phyloP scores from a whole-genome alignment of 768 basidiomycete genomes.

The Boletus edulis region DNA sequence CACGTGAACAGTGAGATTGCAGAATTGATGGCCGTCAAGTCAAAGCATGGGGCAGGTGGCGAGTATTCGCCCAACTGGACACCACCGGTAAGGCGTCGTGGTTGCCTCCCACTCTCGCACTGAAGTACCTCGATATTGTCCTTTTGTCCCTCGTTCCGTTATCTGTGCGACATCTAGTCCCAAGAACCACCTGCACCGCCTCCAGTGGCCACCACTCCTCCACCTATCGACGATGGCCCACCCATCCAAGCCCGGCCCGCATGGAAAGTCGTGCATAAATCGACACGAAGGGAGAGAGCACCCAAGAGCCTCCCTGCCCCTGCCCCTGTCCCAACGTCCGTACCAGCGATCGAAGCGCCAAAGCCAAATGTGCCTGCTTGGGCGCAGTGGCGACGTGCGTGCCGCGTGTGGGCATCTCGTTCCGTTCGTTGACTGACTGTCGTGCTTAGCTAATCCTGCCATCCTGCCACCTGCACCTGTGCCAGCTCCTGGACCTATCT shows the following conservation, averaged over 20 bases:
- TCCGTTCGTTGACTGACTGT: neutral
- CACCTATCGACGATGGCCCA: conserved; percentile 45
- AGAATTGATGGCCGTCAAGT: conserved; percentile 77
- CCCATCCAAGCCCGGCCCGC: conserved; percentile 57
- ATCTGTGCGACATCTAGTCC: conserved; percentile 17
- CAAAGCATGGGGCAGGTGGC: conserved; percentile 78
- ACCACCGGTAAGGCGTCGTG: conserved; percentile 45
- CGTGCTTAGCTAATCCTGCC: conserved; percentile 57
- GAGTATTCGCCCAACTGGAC: conserved; percentile 77
- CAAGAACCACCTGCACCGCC: conserved; percentile 38
- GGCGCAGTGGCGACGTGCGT: conserved; percentile 80
- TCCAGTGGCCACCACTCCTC: conserved; percentile 41
- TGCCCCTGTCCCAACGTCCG: conserved; percentile 19
- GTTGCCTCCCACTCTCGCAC: neutral
- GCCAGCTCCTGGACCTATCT: conserved; percentile 30
- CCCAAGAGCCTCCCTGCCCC: conserved; percentile 41
- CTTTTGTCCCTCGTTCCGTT: neutral
- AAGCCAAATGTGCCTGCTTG: conserved; percentile 67
- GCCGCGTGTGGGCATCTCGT: neutral
- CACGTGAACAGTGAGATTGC: conserved; percentile 67
- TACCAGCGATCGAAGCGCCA: conserved; percentile 42
- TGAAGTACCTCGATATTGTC: neutral
- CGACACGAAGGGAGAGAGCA: conserved; percentile 50
- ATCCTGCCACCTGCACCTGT: conserved; percentile 49
- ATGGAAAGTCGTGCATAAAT: conserved; percentile 73